Base-by-base conservation (phyloP, 257 asterid genomes). In the Henckelia pumila region DNA sequence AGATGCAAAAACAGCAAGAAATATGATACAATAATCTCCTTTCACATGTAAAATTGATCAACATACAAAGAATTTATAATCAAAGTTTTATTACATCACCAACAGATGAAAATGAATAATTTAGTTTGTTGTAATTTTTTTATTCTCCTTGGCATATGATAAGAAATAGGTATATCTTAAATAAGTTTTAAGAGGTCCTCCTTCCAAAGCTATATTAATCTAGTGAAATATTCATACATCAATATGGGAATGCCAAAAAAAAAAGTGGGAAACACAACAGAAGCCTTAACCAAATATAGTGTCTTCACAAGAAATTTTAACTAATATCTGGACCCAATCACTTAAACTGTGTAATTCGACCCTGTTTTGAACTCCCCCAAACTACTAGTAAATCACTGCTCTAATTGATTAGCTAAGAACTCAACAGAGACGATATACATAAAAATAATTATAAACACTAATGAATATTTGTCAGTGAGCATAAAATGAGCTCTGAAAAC, bases 1-100 rank as follows among this genome's bases (percentile, higher is more conserved):
- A 69, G 30, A 22, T 35, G 60, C n/a, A 32, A 49, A 60, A 71
- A 20, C 68, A 29, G 58, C 52, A 56, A 47, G 11, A 52, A 22
- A 33, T 8, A 61, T 52, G 2, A 40, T 14, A 59, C 22, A 25
- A 25, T 1, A 66, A 32, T 40, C 49, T 50, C 53, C 61, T 22
- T 14, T 23, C 49, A 59, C 30, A 16, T 23, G 29, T 4, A 30
- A 23, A 66, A 23, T 73, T 30, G 50, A 49, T 40, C 50, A 40
- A 47, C 21, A 1, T 57, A 24, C 26, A 21, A 56, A 10, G 7
- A 55, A 47, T 66, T 33, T 9, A 52, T 2, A 20, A n/a, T 11
- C 10, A 1, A 16, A 52, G 14, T 63, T 37, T 29, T 2, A 20
- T 13, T 28, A 60, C 50, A 60, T 33, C 30, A 3, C 44, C 23